Conservation (phyloP, 768 basidiomycete species). For the Lentinula raphanica region DNA sequence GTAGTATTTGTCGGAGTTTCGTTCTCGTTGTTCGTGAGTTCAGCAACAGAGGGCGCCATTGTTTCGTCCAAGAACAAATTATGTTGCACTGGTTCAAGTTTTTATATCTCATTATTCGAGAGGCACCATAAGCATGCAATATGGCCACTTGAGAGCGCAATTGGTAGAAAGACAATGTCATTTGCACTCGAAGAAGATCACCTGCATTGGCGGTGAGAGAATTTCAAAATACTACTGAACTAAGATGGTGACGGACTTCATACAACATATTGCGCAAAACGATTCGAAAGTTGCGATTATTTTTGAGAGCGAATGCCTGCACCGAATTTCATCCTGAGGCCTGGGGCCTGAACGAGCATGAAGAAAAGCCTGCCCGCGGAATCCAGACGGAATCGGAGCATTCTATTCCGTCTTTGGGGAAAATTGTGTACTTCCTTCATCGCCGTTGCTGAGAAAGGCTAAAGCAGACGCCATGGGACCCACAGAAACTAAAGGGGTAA, state of each 20-base stretch:
- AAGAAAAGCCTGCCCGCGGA: too few relatives aligned
- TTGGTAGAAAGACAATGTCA: not conserved
- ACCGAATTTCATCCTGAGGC: too few relatives aligned
- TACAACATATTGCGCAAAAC: not conserved
- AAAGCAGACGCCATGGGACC: not conserved
- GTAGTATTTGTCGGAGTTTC: not conserved
- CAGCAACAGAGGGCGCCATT: conserved; percentile 8
- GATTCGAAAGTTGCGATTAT: not conserved
- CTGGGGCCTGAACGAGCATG: too few relatives aligned
- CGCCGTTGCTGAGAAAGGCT: not conserved
- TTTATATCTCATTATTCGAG: not conserved
- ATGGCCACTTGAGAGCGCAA: not conserved
- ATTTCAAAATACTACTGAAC: not conserved
- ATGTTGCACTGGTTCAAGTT: too few relatives aligned
- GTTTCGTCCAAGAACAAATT: not conserved
- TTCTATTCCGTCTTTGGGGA: too few relatives aligned
- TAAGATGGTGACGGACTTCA: not conserved
- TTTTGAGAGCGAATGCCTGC: not conserved
- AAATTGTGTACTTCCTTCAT: not conserved
- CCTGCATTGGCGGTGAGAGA: not conserved
- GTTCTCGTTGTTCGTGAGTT: not conserved
- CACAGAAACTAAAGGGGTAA: not conserved
- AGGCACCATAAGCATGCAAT: conserved; percentile 8
- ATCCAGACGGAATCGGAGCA: too few relatives aligned
- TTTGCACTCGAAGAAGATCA: not conserved